Conservation (phyloP, 345 rosid species). For the Anastatica hierochuntica region DNA sequence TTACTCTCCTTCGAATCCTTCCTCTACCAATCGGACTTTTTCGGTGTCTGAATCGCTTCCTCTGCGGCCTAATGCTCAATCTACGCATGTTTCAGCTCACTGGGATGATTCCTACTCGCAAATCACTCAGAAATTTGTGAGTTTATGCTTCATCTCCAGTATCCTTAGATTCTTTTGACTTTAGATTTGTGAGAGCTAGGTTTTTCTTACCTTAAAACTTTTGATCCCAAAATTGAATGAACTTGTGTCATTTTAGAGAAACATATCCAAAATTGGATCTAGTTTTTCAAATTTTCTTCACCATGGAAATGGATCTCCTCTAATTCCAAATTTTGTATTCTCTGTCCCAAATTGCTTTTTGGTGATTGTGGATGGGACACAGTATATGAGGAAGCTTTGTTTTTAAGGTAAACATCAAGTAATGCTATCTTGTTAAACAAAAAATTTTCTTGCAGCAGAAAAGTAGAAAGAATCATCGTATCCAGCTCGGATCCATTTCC, state of each 20-base stretch:
- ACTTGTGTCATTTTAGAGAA: conserved; percentile 15
- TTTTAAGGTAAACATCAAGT: no score
- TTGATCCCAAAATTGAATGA: background rate
- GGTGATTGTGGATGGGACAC: background rate
- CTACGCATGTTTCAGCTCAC: no score
- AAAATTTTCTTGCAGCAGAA: conserved; percentile 33
- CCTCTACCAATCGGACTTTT: conserved; percentile 14
- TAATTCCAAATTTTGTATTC: background rate
- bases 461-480: conserved; percentile 23
- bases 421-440: no score
- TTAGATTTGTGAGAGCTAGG: background rate
- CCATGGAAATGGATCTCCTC: no score
- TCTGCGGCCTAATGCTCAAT: no score
- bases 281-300: background rate
- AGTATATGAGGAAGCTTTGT: no score
- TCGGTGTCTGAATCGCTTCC: conserved; percentile 11
- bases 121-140: conserved; percentile 30
- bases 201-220: background rate
- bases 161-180: background rate
- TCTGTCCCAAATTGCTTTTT: background rate
- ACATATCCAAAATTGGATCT: conserved; percentile 1
- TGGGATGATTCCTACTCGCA: conserved; percentile 28
- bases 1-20: no score
- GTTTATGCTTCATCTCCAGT: no score
- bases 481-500: conserved; percentile 20